Percentiles rank a stretch among this genome's conserved stretches.
phyloP scores from a whole-genome alignment of 2,329 filamentous ascomycete genomes.

The Aspergillus japonicus region DNA sequence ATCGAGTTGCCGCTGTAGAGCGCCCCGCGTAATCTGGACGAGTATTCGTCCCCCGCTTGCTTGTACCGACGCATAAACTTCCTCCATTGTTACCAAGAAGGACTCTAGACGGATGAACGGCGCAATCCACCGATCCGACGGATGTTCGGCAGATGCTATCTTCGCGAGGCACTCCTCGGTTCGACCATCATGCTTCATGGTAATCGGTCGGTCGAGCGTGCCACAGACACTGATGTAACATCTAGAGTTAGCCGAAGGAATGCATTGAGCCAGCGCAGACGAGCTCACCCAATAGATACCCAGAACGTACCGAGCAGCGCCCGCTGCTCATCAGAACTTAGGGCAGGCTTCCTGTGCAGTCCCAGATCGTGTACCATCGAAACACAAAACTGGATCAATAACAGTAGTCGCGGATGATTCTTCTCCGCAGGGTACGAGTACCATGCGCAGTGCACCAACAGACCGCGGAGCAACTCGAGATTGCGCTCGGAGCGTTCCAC shows the following conservation, averaged over 20 bases:
- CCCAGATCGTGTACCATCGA: constrained; percentile 20
- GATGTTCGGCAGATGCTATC: constrained; percentile 10
- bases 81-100: constrained; percentile 22
- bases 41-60: constrained; percentile 13
- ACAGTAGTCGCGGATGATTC: constrained; percentile 23
- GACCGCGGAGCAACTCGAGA: constrained; percentile 24
- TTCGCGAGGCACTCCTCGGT: constrained; percentile 14
- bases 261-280: background rate
- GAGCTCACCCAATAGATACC: constrained; percentile 22
- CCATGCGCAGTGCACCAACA: constrained; percentile 24
- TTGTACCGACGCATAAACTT: constrained; percentile 19
- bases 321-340: constrained; percentile 20
- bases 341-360: constrained; percentile 17
- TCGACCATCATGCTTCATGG: constrained; percentile 5
- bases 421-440: constrained; percentile 25
- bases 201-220: background rate
- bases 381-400: constrained; percentile 24
- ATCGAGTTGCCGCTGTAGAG: constrained; percentile 18
- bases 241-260: background rate
- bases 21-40: constrained; percentile 10
- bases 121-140: constrained; percentile 23
- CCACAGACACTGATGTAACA: background rate
- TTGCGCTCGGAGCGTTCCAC: constrained; percentile 24
- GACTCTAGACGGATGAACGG: constrained; percentile 20
- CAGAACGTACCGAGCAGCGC: constrained; percentile 23